phyloP scores from a whole-genome alignment of 129 eudicot species.

The Flaveria sonorensis region DNA sequence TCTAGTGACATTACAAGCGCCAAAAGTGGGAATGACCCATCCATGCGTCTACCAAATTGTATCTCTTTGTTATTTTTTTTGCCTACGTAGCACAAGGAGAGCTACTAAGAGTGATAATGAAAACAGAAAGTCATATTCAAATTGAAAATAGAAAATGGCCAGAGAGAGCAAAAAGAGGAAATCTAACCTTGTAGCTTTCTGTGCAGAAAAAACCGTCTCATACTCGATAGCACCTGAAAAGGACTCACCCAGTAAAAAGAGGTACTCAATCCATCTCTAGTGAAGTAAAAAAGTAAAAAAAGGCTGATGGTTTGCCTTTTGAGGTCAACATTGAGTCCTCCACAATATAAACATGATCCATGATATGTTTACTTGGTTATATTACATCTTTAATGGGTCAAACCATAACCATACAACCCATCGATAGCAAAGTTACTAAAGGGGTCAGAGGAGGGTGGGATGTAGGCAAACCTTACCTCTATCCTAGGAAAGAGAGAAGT shows the following conservation, averaged over 20 bases:
- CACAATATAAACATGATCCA: neutral
- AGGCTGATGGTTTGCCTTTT: neutral
- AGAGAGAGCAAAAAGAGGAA: neutral
- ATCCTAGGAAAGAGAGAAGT: no score
- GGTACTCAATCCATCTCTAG: neutral
- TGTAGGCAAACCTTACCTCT: no score
- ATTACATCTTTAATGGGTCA: neutral
- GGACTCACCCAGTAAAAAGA: neutral
- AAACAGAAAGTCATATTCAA: neutral
- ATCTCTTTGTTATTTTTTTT: neutral
- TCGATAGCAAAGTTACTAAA: no score
- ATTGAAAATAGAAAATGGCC: neutral
- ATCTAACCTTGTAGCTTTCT: neutral
- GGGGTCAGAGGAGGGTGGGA: no score
- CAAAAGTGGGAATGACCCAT: neutral
- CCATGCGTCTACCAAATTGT: neutral
- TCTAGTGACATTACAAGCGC: neutral
- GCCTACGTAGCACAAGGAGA: neutral
- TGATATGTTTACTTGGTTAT: neutral
- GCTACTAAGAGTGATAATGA: neutral
- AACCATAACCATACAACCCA: neutral
- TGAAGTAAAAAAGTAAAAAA: neutral
- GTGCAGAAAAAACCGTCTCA: neutral
- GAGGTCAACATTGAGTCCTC: neutral
- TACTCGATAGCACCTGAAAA: constrained; percentile 10